Evolutionary conservation across 192 early-diverging fungal species (phyloP).

Genomic region (Coemansia sp.): DNA sequence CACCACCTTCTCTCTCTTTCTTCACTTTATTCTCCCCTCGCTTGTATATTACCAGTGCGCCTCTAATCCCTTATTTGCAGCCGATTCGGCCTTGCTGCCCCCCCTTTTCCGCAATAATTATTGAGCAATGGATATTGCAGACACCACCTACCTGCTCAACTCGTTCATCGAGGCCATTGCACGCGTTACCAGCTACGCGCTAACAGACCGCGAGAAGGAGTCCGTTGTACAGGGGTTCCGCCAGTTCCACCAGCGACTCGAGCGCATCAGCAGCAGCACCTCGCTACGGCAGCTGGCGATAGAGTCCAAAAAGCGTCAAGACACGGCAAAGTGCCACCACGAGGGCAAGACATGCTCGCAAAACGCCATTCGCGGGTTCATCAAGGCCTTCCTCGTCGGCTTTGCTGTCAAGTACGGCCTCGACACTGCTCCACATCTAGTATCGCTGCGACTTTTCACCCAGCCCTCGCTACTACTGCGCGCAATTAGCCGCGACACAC

Average conservation of each 20-base stretch:
- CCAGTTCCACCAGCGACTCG: constrained; percentile 67
- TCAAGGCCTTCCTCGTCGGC: constrained; percentile 65
- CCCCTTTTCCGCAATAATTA: not conserved
- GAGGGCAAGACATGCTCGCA: constrained; percentile 66
- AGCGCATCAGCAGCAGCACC: constrained; percentile 62
- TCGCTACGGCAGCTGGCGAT: constrained; percentile 36
- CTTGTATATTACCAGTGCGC: no score
- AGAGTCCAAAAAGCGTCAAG: constrained; percentile 28
- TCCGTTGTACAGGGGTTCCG: constrained; percentile 60
- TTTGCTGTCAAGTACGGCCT: constrained; percentile 65
- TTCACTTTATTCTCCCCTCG: not conserved
- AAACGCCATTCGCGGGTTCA: constrained; percentile 66
- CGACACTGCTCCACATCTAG: constrained; percentile 54
- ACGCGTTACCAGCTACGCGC: constrained; percentile 60
- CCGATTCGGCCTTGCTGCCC: not conserved
- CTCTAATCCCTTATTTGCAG: no score
- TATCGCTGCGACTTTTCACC: constrained; percentile 59
- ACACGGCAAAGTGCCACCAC: constrained; percentile 57
- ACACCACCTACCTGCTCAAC: constrained; percentile 42
- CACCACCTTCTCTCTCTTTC: not conserved
- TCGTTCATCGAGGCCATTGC: constrained; percentile 68
- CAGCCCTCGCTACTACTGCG: constrained; percentile 37
- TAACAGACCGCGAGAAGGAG: constrained; percentile 72
- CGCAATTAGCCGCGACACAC: constrained; percentile 59
- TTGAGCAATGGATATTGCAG: constrained; percentile 10